Percentiles rank a stretch among this genome's conserved stretches.
Evolutionary conservation across 495 filamentous ascomycete species (phyloP).

Genomic region (Chaetomium tenue): DNA sequence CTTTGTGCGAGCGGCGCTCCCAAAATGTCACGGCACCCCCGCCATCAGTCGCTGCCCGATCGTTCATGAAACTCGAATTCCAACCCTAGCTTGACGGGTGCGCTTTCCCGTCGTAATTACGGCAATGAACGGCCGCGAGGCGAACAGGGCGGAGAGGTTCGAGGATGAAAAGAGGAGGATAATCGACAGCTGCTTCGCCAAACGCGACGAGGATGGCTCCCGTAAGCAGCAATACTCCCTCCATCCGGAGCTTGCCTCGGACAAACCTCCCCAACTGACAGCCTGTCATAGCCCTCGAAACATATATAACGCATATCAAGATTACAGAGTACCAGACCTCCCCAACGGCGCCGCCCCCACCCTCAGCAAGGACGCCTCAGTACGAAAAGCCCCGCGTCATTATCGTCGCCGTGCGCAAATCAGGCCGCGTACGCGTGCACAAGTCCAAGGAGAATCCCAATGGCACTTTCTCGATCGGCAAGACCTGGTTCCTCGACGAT

Average conservation of each 20-base stretch:
- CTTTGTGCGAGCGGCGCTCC: not conserved
- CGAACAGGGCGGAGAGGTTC: slow-evolving; percentile 81
- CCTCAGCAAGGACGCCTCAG: slow-evolving; percentile 58
- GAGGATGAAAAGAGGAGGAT: slow-evolving; percentile 95
- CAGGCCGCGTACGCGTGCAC: slow-evolving; percentile 89
- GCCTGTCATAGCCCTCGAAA: slow-evolving; percentile 67
- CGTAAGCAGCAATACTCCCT: slow-evolving; percentile 52
- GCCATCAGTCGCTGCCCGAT: slow-evolving; percentile 24
- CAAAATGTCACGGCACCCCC: slow-evolving; percentile 11
- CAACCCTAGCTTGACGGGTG: slow-evolving; percentile 28
- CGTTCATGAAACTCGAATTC: slow-evolving; percentile 31
- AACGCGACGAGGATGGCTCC: slow-evolving; percentile 77
- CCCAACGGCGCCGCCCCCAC: slow-evolving; percentile 83
- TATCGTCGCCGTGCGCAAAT: slow-evolving; percentile 86
- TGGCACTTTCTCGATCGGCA: slow-evolving; percentile 93
- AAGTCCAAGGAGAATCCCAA: slow-evolving; percentile 95
- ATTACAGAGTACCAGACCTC: slow-evolving; percentile 80
- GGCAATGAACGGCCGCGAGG: slow-evolving; percentile 39
- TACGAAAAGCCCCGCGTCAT: slow-evolving; percentile 89
- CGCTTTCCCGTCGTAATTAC: slow-evolving; percentile 23
- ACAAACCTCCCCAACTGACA: not conserved
- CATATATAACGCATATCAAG: slow-evolving; percentile 94
- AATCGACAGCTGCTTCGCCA: slow-evolving; percentile 85
- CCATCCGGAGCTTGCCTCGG: not conserved
- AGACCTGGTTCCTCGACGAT: slow-evolving; percentile 95